These are phyloP conservation scores for Croton setiger DNA, from an alignment of 441 rosid species.

Conservation along the genomic window DNA sequence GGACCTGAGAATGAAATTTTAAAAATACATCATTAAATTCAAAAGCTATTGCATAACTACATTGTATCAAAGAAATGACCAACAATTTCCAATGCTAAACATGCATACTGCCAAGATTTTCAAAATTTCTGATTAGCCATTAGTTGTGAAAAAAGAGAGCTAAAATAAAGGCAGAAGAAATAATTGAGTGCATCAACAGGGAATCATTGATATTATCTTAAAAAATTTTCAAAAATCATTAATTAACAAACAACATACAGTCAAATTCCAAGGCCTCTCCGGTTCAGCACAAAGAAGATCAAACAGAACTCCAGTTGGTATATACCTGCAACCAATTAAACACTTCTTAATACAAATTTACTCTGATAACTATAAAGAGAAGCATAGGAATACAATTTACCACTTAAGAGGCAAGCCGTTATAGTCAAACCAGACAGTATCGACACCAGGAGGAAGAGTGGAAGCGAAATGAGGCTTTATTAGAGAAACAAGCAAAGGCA, in stretches of 20 bases:
- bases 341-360: not conserved
- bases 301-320: conserved; percentile 89
- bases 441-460: conserved; percentile 85
- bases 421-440: conserved; percentile 88
- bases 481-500: conserved; percentile 60
- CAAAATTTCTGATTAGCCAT: not conserved
- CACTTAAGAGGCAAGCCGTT: conserved; percentile 89
- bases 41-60: conserved; percentile 6
- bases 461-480: conserved; percentile 75
- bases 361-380: not conserved
- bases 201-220: not conserved
- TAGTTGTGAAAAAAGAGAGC: not conserved
- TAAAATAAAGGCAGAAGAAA: not conserved
- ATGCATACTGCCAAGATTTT: not conserved
- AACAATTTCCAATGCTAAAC: not conserved
- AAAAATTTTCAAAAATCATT: not conserved
- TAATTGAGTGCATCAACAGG: not conserved
- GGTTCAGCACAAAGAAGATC: conserved; percentile 87
- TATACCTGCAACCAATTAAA: conserved; percentile 47
- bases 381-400: conserved; percentile 28
- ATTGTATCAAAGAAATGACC: not conserved
- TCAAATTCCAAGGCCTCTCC: conserved; percentile 91
- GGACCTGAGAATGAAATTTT: conserved; percentile 50
- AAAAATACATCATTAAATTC: conserved; percentile 10
- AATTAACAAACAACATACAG: conserved; percentile 35